phyloP scores from a whole-genome alignment of 2,329 filamentous ascomycete species.

The Thielaviopsis punctulata region DNA sequence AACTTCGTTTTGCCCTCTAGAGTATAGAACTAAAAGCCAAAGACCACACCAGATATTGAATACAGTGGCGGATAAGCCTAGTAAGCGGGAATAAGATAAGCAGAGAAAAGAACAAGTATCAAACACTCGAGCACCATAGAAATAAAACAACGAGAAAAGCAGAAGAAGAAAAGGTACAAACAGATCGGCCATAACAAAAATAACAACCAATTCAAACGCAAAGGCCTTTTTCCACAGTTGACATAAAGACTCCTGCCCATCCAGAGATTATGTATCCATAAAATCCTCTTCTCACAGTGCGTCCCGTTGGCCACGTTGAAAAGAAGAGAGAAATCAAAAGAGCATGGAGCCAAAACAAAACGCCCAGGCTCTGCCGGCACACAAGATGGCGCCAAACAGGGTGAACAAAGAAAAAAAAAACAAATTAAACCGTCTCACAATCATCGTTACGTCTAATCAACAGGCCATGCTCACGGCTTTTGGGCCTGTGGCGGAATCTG shows the following conservation, averaged over 20 bases:
- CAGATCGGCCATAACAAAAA: not conserved
- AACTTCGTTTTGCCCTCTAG: not conserved
- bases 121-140: not conserved
- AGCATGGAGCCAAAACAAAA: not conserved
- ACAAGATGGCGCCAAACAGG: too few relatives aligned
- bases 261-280: not conserved
- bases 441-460: not conserved
- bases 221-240: not conserved
- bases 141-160: not conserved
- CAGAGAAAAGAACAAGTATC: constrained; percentile 1
- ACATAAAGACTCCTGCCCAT: not conserved
- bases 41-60: not conserved
- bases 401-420: not conserved
- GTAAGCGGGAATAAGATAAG: constrained; percentile 1
- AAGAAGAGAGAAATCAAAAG: not conserved
- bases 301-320: not conserved
- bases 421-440: not conserved
- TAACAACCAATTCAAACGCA: not conserved
- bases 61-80: not conserved
- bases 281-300: not conserved
- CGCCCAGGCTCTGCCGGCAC: too few relatives aligned
- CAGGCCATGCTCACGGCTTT: not conserved
- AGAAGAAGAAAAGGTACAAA: not conserved
- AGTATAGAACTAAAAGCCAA: not conserved
- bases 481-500: not conserved